Base-by-base conservation (phyloP, 2,329 filamentous ascomycete species). In the Verticillium isaacii region DNA sequence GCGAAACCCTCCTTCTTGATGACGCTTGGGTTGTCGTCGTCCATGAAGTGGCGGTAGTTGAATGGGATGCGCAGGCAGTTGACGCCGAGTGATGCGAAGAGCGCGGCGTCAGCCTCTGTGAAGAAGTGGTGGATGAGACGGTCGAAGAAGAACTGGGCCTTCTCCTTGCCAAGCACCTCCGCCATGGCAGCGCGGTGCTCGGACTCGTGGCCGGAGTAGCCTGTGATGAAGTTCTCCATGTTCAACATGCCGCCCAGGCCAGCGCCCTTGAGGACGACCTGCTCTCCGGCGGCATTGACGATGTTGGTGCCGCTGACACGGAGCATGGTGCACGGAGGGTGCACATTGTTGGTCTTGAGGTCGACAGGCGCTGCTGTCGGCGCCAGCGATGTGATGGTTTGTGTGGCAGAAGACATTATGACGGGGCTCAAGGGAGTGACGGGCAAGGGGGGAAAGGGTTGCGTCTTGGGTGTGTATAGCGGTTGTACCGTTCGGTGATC, bases 171-270 rank as follows among this genome's bases (percentile, higher is more conserved):
- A 0, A 88, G 73, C 0, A 83, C 81, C 60, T 80, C 75, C 1
- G 79, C 72, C 72, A 88, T 78, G 2, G 82, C 79, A 2, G 77
- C 77, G 9, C 84, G 80, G 64, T 85, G 82, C 63, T 86, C 78
- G n/a, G 76, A 76, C 68, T 88, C 85, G 61, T 85, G 82, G 23
- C 83, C 85, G 5, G 84, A 75, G 64, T 82, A 88, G n/a, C 85
- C 85, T 0, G 82, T 85, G 65, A 88, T 87, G 75, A 87, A 87
- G 69, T 86, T 87, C 69, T 86, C 84, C 81, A 85, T 85, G 66
- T 73, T 74, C 34, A 74, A 68, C 69, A 72, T 70, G 23, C 72
- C 72, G 23, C 72, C 72, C 1, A 73, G 54, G 3, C 65, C 72
- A 1, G 72, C 67, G 1, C 72, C 72, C 55, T 73, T 73, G 37